Conservation (phyloP, 257 asterid species). For the Solanum neorickii region DNA sequence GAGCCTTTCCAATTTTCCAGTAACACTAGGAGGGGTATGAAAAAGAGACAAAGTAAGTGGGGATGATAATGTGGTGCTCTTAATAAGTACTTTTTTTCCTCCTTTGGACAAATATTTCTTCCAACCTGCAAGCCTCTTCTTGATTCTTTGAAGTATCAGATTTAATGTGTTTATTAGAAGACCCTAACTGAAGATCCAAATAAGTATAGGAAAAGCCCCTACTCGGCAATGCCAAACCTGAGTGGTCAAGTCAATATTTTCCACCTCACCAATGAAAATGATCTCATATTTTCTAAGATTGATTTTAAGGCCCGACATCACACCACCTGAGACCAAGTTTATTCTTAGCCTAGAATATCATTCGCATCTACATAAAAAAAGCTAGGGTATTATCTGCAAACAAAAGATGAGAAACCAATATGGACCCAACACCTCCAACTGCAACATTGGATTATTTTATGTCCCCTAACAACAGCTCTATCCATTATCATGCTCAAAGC, state of each 20-base stretch:
- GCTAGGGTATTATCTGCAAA: neutral
- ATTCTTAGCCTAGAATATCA: neutral
- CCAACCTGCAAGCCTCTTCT: neutral
- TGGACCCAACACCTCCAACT: neutral
- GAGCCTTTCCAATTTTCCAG: neutral
- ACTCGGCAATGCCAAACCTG: neutral
- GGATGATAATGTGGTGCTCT: neutral
- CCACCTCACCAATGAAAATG: neutral
- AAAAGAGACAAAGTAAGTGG: neutral
- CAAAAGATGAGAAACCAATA: neutral
- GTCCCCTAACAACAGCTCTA: neutral
- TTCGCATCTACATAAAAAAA: neutral
- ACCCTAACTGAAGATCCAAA: neutral
- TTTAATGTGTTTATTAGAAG: neutral
- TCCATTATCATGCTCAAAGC: neutral
- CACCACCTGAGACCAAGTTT: neutral
- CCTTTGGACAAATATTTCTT: neutral
- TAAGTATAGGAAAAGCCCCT: neutral
- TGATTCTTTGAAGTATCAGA: neutral
- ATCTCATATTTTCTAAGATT: neutral
- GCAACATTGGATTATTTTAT: neutral
- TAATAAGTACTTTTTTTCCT: neutral
- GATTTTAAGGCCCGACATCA: neutral
- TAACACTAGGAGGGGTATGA: neutral
- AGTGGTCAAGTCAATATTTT: neutral